Conservation (phyloP, 257 asterid species). For the Misopates orontium region DNA sequence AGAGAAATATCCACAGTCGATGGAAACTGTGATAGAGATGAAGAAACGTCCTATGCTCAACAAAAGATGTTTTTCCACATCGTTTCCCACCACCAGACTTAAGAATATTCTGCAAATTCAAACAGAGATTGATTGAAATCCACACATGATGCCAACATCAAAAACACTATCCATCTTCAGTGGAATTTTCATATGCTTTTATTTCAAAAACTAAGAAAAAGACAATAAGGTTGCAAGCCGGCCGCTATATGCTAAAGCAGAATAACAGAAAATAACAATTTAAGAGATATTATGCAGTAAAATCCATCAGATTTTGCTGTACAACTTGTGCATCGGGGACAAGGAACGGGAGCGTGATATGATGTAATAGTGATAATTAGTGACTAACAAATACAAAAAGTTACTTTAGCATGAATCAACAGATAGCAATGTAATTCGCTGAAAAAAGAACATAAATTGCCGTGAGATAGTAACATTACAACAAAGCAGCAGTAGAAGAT, state of each 20-base stretch:
- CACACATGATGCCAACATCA: constrained; percentile 13
- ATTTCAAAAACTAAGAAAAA: constrained; percentile 9
- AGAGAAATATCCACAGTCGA: constrained; percentile 95
- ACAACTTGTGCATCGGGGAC: neutral
- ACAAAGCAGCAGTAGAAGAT: neutral
- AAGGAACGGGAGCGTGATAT: too few relatives aligned
- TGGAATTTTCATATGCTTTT: constrained; percentile 11
- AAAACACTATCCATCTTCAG: constrained; percentile 13
- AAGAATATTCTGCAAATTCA: constrained; percentile 59
- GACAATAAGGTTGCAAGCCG: constrained; percentile 17
- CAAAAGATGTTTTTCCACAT: constrained; percentile 91
- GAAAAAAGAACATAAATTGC: neutral
- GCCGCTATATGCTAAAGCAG: neutral
- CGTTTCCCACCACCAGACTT: constrained; percentile 76
- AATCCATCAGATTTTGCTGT: neutral
- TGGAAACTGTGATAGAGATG: constrained; percentile 99
- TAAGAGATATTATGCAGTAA: constrained; percentile 3
- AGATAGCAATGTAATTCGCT: too few relatives aligned
- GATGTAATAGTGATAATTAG: neutral
- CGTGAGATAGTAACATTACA: neutral
- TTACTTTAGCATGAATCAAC: neutral
- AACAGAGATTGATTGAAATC: constrained; percentile 14
- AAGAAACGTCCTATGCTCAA: constrained; percentile 94
- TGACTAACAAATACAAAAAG: neutral
- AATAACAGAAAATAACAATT: constrained; percentile 11